Evolutionary conservation across 2,329 filamentous ascomycete species (phyloP), one percentile per base, ranked within the genome.

Genomic region (Sphaerulina vaccinii): DNA sequence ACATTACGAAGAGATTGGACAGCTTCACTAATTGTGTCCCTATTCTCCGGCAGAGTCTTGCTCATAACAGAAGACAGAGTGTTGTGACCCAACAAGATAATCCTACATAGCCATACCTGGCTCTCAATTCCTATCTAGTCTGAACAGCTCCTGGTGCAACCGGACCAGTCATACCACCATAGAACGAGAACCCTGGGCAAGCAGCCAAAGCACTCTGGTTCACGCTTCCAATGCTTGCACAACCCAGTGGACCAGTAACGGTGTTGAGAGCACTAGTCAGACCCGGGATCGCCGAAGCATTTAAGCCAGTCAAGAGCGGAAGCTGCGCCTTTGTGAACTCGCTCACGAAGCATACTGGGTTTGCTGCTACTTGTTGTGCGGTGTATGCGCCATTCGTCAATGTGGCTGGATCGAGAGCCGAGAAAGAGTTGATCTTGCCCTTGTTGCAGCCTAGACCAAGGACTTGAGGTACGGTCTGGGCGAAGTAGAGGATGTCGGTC

Each of bases 361-460:
- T 65, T 23, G 44, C 40, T 19, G 59, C 58, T 16, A 55, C 53
- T 49, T 65, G 55, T 11, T 64, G 52, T 3, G 65, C 55, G 54
- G 74, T 78, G 51, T 75, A 72, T 0, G 78, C 68, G 21, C 72
- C 72, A 45, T 63, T 66, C 24, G 70, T 71, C 13, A 75, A 49
- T 36, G 66, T 56, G 9, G 43, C 54, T 8, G 69, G 43, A 55
- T 71, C 62, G 54, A 73, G 48, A 18, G 59, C 56, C 21, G 61
- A 60, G 61, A 67, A 71, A 27, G 61, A 62, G 55, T 72, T 65
- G 29, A 65, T 58, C 9, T 51, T 55, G 37, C 69, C 68, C 13
- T 65, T 63, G 64, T 72, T 72, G 54, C 70, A 70, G 38, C 69
- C 70, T 39, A 71, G 41, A 18, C 32, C 29, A 29, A 64, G 46